A percentile compares a stretch with the other conserved stretches of the same genome.
Evolutionary conservation across 2,329 filamentous ascomycete genomes (phyloP).

Genomic region (Aspergillus jensenii): DNA sequence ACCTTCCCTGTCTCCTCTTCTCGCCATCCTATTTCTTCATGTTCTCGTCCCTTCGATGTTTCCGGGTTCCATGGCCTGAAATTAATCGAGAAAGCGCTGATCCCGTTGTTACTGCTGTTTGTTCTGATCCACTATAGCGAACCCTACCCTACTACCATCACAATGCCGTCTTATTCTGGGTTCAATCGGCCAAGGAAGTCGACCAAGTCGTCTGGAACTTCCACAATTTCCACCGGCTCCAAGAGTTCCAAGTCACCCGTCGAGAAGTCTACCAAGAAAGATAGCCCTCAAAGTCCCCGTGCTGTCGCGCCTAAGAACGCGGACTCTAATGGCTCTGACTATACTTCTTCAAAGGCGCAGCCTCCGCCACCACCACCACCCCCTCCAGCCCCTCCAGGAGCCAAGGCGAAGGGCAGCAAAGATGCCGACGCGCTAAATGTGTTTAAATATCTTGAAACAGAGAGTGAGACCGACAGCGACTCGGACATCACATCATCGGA

Average conservation of each 20-base stretch:
- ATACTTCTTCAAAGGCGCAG: slow-evolving; percentile 19
- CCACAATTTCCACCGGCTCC: slow-evolving; percentile 21
- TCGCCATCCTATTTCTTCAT: slow-evolving; percentile 12
- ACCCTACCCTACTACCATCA: slow-evolving; percentile 19
- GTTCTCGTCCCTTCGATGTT: slow-evolving; percentile 3
- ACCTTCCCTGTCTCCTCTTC: slow-evolving; percentile 9
- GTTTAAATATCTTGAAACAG: slow-evolving; percentile 40
- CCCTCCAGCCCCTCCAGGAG: background rate
- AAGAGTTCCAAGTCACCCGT: slow-evolving; percentile 18
- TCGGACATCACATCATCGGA: slow-evolving; percentile 23
- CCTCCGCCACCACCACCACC: slow-evolving; percentile 13
- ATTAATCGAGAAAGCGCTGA: background rate
- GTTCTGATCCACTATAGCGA: background rate
- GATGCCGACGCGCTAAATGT: slow-evolving; percentile 34
- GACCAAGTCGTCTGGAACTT: slow-evolving; percentile 27
- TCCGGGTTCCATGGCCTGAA: slow-evolving; percentile 12
- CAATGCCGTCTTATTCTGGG: slow-evolving; percentile 30
- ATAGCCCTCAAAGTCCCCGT: slow-evolving; percentile 4
- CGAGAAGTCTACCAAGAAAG: slow-evolving; percentile 19
- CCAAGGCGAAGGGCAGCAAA: slow-evolving; percentile 16
- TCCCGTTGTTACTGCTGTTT: background rate
- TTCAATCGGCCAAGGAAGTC: slow-evolving; percentile 25
- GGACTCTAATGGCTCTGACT: slow-evolving; percentile 14
- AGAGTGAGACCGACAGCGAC: slow-evolving; percentile 20
- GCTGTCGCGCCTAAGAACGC: slow-evolving; percentile 13